A percentile compares a stretch with the other conserved stretches of the same genome.
These are phyloP conservation scores for Saprolegnia diclina DNA, from an alignment of 352 stramenopile genomes.

Conservation along the genomic window DNA sequence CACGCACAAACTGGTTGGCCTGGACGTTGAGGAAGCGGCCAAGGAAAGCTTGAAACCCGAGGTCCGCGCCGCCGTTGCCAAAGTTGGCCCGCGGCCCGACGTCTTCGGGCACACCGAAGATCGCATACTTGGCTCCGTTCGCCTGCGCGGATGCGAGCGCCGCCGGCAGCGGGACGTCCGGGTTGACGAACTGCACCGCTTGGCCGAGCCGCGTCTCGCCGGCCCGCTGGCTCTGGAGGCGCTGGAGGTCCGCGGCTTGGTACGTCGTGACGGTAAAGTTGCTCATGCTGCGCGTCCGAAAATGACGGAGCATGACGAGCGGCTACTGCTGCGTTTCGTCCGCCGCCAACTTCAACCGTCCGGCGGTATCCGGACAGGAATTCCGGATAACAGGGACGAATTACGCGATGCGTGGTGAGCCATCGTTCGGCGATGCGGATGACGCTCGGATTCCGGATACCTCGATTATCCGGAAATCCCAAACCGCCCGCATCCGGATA, in stretches of 20 bases:
- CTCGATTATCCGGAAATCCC: neutral
- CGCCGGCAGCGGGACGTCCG: slow-evolving; percentile 15
- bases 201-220: slow-evolving; percentile 23
- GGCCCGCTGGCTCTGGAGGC: slow-evolving; percentile 23
- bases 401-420: neutral
- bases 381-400: neutral
- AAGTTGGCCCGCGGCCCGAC: slow-evolving; percentile 25
- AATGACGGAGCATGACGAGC: neutral
- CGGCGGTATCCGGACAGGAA: neutral
- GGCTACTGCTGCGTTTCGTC: neutral
- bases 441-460: too few species aligned
- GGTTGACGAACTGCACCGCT: slow-evolving; percentile 18
- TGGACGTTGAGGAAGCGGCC: slow-evolving; percentile 26
- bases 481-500: slow-evolving; percentile 8
- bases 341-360: neutral
- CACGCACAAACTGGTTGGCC: slow-evolving; percentile 23
- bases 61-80: slow-evolving; percentile 22
- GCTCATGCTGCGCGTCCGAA: slow-evolving; percentile 12
- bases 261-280: slow-evolving; percentile 22
- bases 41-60: slow-evolving; percentile 25
- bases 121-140: slow-evolving; percentile 15
- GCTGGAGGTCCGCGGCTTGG: slow-evolving; percentile 21
- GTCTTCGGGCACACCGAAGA: slow-evolving; percentile 25
- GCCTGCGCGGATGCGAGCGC: slow-evolving; percentile 1
- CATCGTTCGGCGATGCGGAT: too few species aligned